These are phyloP conservation scores for Suillus luteus DNA, from an alignment of 768 basidiomycete genomes.

Conservation along the genomic window DNA sequence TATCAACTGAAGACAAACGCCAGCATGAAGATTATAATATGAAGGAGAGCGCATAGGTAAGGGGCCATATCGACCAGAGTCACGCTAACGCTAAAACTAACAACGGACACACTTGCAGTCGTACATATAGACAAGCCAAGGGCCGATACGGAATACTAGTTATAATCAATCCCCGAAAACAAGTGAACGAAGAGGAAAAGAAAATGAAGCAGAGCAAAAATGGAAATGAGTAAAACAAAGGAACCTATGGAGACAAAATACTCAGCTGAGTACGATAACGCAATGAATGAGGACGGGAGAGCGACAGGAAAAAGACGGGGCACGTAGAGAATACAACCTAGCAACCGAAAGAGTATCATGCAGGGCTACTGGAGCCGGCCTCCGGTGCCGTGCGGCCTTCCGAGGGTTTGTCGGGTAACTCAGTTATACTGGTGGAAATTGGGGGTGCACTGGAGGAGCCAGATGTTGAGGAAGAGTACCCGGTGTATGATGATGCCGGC, in stretches of 20 bases:
- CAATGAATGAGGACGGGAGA: constrained; percentile 15
- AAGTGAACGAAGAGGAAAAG: constrained; percentile 12
- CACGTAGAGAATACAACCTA: constrained; percentile 29
- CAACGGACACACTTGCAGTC: constrained; percentile 9
- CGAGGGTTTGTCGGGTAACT: constrained; percentile 29
- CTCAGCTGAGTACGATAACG: constrained; percentile 15
- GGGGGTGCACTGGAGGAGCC: constrained; percentile 25
- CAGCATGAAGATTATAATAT: constrained; percentile 9
- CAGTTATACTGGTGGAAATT: constrained; percentile 16
- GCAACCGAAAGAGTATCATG: constrained; percentile 20
- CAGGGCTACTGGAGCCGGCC: constrained; percentile 20
- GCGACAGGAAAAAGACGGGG: constrained; percentile 11
- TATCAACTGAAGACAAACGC: constrained; percentile 7
- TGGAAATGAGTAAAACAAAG: constrained; percentile 16
- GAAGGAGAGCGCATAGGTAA: constrained; percentile 11
- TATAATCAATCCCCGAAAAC: constrained; percentile 18
- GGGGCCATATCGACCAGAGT: constrained; percentile 9
- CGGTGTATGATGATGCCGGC: constrained; percentile 29
- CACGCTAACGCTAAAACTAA: constrained; percentile 6
- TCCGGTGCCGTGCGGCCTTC: constrained; percentile 23
- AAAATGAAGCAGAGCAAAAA: constrained; percentile 2
- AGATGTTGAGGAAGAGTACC: constrained; percentile 32
- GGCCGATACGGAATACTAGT: constrained; percentile 28
- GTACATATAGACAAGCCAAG: constrained; percentile 34
- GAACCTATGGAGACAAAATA: constrained; percentile 31